Evolutionary conservation across 768 basidiomycete genomes (phyloP).

Genomic region (Hygrocybe coccinea): DNA sequence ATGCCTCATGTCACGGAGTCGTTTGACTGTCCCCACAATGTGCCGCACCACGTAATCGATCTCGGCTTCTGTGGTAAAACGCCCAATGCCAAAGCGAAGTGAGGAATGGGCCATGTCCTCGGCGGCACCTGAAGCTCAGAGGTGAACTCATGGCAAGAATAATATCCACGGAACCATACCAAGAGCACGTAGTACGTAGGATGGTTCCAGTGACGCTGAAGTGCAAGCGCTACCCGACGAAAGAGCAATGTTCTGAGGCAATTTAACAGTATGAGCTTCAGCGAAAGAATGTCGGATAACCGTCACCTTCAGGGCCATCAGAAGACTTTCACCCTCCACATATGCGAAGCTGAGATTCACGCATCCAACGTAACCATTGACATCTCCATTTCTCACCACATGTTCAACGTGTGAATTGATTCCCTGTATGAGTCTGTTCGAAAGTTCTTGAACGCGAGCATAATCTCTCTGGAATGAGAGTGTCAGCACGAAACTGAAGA

Average conservation of each 20-base stretch:
- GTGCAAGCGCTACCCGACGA: constrained; percentile 99
- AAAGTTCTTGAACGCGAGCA: constrained; percentile 62
- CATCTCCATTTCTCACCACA: constrained; percentile 92
- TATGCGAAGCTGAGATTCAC: constrained; percentile 94
- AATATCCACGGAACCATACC: constrained; percentile 40
- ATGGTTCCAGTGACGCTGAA: constrained; percentile 95
- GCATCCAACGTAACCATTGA: constrained; percentile 89
- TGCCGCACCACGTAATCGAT: constrained; percentile 89
- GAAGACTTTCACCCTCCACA: constrained; percentile 92
- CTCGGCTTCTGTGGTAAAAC: constrained; percentile 97
- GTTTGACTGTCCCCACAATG: constrained; percentile 81
- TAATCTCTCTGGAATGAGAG: constrained; percentile 64
- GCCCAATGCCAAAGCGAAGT: constrained; percentile 93
- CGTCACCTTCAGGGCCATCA: constrained; percentile 93
- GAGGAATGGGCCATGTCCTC: constrained; percentile 99
- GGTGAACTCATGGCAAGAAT: neutral
- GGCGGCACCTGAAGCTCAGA: constrained; percentile 62
- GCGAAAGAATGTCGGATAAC: neutral
- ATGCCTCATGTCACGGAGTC: constrained; percentile 89
- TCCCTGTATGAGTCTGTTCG: constrained; percentile 73
- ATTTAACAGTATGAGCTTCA: neutral
- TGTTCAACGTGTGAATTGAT: constrained; percentile 83
- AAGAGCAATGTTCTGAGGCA: constrained; percentile 80
- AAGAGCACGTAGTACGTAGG: constrained; percentile 93
- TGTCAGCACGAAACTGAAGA: neutral